Evolutionary conservation across 2,329 filamentous ascomycete genomes (phyloP), one percentile per base, ranked within the genome.

Genomic region (Canariomyces notabilis): DNA sequence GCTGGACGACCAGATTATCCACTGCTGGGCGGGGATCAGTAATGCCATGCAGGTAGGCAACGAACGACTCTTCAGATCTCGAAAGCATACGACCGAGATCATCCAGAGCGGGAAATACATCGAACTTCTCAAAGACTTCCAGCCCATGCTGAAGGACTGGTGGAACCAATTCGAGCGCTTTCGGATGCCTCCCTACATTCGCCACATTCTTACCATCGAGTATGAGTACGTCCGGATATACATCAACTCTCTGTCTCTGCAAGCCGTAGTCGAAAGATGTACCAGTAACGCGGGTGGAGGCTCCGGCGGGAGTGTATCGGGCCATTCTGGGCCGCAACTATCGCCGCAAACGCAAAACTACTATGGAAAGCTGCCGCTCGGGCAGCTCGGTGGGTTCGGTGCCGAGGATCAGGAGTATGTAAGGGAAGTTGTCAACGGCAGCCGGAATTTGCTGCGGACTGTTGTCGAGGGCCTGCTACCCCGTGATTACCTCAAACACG

Each of bases 161-260:
- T 85, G 81, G 67, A 77, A 75, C 34, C 85, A 90, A 50, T 90
- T 96, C 61, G 85, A 95, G 57, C 76, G 80, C n/a, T 85, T 87
- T 59, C 77, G 79, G 46, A 73, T 85, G 42, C 82, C 82, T 2
- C 77, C 71, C 18, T 84, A 77, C 52, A 83, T 82, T 54, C 71
- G 77, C 22, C 82, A 89, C 62, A 90, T 97, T 48, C 73, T 98
- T 22, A 85, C 82, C 6, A 96, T 97, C 55, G 93, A 98, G 69
- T 96, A 93, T 61, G 89, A 97, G 61, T 96, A 96, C 62, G 89
- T 91, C 20, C 81, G 91, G 59, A 86, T 96, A 41, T 97, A 97
- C 62, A 79, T 96, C 69, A 96, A 97, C 64, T 95, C 90, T 1
- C 74, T 98, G 2, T 90, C 90, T 2, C 72, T 98, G 2, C 93